Base-by-base conservation (phyloP, 495 filamentous ascomycete genomes). In the Penicillium salamii region DNA sequence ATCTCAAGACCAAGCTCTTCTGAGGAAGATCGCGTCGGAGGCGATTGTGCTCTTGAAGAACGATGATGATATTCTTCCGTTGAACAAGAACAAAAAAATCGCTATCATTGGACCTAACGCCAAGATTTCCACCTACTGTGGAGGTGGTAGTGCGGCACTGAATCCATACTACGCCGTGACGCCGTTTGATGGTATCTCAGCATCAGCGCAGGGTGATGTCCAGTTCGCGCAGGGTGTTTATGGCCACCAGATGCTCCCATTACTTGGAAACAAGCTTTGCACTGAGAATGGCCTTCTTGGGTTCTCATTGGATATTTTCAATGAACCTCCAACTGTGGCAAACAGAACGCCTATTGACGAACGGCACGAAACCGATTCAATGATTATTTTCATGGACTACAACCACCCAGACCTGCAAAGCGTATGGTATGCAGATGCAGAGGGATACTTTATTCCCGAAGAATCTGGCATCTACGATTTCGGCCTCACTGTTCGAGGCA, bases 31-130 rank as follows among this genome's bases (percentile, higher is more conserved):
- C 31, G 82, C 78, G 32, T 74, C 76, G 7, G 81, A 86, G 41
- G 81, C 80, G 7, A 78, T 91, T 19, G 87, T 87, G 1, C 70
- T 91, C n/a, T 70, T 91, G 31, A 90, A 90, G 59, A 91, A 91
- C 59, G 77, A 87, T 34, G 71, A 75, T 1, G 61, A 82, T 14
- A 64, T 90, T 3, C 87, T 86, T 9, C 63, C 89, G 19, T 67
- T 80, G 20, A 78, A 72, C 49, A 75, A 71, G 42, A 66, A 70
- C 32, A 78, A 77, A 34, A 71, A 69, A 49, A 75, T 91, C 39
- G 86, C 88, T 19, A 70, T 91, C 13, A 90, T 93, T 34, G 86
- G 87, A n/a, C 85, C 87, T 5, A 88, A 89, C 59, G 75, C 83
- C 23, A 87, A 87, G 56, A 68, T 78, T 46, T 82, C 88, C 0